A percentile compares a stretch with the other conserved stretches of the same genome.
These are phyloP conservation scores for Lunasporangiospora selenospora DNA, from an alignment of 192 early-diverging fungal species.

Conservation along the genomic window DNA sequence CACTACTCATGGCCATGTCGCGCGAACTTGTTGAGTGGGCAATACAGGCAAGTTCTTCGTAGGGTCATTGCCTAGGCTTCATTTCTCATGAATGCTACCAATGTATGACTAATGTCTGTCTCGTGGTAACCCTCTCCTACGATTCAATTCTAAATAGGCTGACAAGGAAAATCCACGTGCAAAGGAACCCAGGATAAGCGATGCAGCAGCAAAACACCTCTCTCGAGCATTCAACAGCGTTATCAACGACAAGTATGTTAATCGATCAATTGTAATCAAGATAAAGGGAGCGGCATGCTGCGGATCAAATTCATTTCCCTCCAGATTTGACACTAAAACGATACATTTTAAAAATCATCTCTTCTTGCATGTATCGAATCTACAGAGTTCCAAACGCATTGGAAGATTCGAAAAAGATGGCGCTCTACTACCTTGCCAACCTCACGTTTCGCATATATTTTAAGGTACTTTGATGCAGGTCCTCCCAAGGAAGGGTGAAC, in stretches of 20 bases:
- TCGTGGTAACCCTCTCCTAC: too few species aligned
- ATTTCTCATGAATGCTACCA: too few species aligned
- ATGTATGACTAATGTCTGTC: too few species aligned
- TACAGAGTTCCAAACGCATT: conserved; percentile 10
- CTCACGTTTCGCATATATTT: conserved; percentile 56
- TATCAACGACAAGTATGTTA: conserved; percentile 52
- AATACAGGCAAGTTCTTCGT: conserved; percentile 18
- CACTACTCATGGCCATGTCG: conserved; percentile 21
- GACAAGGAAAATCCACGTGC: conserved; percentile 14
- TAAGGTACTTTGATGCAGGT: too few species aligned
- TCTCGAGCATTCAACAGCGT: conserved; percentile 53
- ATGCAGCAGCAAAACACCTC: conserved; percentile 41
- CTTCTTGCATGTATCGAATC: not conserved
- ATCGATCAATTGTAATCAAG: too few species aligned
- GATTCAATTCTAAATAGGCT: too few species aligned
- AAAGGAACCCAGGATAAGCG: conserved; percentile 33
- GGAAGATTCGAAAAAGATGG: conserved; percentile 49
- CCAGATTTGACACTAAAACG: too few species aligned
- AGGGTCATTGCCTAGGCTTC: too few species aligned
- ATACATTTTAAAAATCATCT: not conserved
- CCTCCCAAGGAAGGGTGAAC: too few species aligned
- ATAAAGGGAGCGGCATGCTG: too few species aligned
- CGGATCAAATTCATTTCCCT: too few species aligned
- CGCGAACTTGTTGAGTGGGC: conserved; percentile 31
- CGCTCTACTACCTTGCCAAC: conserved; percentile 52